phyloP scores from a whole-genome alignment of 257 asterid genomes.

The Solanum chmielewskii region DNA sequence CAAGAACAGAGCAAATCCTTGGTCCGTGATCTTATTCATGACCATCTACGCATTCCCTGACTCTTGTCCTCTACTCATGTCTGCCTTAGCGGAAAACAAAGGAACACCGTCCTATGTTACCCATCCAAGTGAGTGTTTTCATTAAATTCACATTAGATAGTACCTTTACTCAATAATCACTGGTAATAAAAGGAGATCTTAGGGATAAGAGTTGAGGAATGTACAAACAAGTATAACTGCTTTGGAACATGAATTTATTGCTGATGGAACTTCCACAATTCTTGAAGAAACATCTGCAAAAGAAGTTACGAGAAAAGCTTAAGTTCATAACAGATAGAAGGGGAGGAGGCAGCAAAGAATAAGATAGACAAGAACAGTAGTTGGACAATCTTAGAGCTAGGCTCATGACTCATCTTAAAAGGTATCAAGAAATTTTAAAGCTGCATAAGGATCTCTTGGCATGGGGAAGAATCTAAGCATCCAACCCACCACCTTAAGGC shows the following conservation, averaged over 20 bases:
- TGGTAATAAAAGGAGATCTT: neutral
- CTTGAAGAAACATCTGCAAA: constrained; percentile 52
- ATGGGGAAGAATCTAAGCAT: neutral
- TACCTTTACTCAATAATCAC: neutral
- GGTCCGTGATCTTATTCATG: neutral
- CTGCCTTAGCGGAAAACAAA: neutral
- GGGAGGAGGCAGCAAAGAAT: neutral
- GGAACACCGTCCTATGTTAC: neutral
- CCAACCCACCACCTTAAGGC: neutral
- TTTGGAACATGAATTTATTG: constrained; percentile 49
- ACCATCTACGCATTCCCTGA: neutral
- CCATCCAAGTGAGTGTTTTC: neutral
- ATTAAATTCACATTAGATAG: neutral
- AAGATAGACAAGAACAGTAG: neutral
- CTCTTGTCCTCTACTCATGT: neutral
- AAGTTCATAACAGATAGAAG: neutral
- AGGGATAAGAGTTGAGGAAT: constrained; percentile 37
- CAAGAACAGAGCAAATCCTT: neutral
- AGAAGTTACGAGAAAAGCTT: neutral
- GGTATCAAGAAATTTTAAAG: neutral
- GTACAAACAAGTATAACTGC: constrained; percentile 98
- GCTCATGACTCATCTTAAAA: neutral
- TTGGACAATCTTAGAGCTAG: neutral
- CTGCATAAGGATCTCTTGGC: neutral
- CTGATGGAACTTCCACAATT: constrained; percentile 42